Evolutionary conservation across 345 rosid species (phyloP).

Genomic region (Brassica juncea): DNA sequence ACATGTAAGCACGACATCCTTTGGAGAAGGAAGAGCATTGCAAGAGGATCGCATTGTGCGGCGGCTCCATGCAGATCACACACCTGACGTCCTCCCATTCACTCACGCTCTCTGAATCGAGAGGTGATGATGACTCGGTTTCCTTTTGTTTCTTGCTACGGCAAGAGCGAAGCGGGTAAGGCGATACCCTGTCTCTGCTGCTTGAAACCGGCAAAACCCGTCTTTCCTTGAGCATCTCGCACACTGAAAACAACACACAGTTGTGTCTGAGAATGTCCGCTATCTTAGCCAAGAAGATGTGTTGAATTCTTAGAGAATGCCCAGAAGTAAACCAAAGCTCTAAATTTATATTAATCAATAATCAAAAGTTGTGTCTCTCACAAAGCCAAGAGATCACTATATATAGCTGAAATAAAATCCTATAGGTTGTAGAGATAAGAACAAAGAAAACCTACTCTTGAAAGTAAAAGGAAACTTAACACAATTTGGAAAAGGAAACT

Average conservation of each 20-base stretch:
- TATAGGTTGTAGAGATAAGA: too few species aligned
- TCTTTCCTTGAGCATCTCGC: constrained; percentile 57
- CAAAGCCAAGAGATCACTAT: too few species aligned
- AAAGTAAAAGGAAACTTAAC: too few species aligned
- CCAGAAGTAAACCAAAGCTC: too few species aligned
- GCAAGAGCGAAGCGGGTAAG: constrained; percentile 52
- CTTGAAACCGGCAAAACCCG: constrained; percentile 33
- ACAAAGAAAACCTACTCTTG: too few species aligned
- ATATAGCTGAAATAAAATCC: too few species aligned
- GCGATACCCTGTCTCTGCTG: constrained; percentile 47
- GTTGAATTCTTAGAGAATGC: too few species aligned
- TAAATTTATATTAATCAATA: too few species aligned
- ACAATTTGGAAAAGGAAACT: too few species aligned
- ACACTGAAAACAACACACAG: constrained; percentile 6
- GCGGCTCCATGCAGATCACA: constrained; percentile 76
- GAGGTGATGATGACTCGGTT: constrained; percentile 16
- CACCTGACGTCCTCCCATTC: constrained; percentile 73
- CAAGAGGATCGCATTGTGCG: constrained; percentile 72
- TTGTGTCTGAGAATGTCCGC: too few species aligned
- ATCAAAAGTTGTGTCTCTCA: too few species aligned
- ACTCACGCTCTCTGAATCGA: constrained; percentile 43
- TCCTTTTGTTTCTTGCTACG: constrained; percentile 41
- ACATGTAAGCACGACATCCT: constrained; percentile 74
- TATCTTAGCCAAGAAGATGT: too few species aligned
- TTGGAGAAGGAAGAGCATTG: constrained; percentile 57